phyloP scores from a whole-genome alignment of 768 basidiomycete genomes.

The Astraeus odoratus region DNA sequence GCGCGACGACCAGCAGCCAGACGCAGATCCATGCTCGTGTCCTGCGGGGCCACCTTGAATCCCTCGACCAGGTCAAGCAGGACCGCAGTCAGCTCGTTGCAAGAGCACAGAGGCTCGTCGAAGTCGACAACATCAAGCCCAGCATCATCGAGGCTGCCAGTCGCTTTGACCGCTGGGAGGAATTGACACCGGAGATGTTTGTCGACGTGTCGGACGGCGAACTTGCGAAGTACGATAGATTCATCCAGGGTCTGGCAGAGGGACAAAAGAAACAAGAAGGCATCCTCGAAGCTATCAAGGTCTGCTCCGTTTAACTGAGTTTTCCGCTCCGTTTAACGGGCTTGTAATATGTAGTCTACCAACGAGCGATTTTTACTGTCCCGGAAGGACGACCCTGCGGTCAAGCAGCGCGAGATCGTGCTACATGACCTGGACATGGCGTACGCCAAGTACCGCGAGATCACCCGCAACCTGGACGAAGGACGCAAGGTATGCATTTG shows the following conservation, averaged over 20 bases:
- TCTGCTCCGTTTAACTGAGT: constrained; percentile 23
- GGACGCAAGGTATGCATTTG: constrained; percentile 61
- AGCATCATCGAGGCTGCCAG: constrained; percentile 61
- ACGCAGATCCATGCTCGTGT: constrained; percentile 62
- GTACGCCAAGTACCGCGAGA: constrained; percentile 83
- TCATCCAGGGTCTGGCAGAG: constrained; percentile 51
- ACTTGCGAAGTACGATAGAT: constrained; percentile 74
- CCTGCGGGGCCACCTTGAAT: constrained; percentile 69
- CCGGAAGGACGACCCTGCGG: constrained; percentile 65
- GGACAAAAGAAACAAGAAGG: constrained; percentile 55
- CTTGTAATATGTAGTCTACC: constrained; percentile 41
- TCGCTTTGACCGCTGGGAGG: constrained; percentile 56
- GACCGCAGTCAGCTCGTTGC: constrained; percentile 55
- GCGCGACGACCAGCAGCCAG: constrained; percentile 35
- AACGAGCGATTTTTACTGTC: constrained; percentile 73
- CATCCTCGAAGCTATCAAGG: constrained; percentile 64
- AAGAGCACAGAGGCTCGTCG: constrained; percentile 54
- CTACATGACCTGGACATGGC: constrained; percentile 80
- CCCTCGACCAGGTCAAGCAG: constrained; percentile 64
- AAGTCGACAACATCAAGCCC: constrained; percentile 66
- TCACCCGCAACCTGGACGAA: constrained; percentile 78
- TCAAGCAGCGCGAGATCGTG: constrained; percentile 76
- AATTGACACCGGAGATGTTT: constrained; percentile 82
- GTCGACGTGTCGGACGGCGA: constrained; percentile 76
- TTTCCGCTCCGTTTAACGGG: constrained; percentile 1